Conservation (phyloP, 1,284 basidiomycete genomes). For the Tilletiopsis washingtonensis region DNA sequence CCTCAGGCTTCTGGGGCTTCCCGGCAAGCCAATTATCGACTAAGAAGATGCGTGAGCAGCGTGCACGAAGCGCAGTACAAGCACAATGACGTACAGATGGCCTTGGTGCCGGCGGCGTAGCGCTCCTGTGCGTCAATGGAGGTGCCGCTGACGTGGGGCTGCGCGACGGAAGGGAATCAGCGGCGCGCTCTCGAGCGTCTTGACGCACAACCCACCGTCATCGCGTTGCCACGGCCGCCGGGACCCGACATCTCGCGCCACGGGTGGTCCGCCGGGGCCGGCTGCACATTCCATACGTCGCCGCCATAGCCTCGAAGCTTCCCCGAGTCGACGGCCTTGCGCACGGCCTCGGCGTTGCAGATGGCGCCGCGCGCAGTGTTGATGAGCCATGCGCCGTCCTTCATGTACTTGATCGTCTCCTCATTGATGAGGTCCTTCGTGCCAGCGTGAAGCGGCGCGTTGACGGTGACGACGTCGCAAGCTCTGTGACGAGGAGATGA, state of each 20-base stretch:
- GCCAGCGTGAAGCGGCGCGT: slow-evolving; percentile 83
- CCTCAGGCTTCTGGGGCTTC: no score
- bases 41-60: no score
- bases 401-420: slow-evolving; percentile 78
- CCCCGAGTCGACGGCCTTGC: slow-evolving; percentile 67
- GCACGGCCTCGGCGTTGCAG: slow-evolving; percentile 73
- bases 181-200: no score
- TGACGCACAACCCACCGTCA: no score
- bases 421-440: slow-evolving; percentile 62
- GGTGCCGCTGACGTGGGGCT: slow-evolving; percentile 74
- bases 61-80: no score
- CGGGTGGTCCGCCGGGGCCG: slow-evolving; percentile 66
- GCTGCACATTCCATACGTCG: slow-evolving; percentile 47
- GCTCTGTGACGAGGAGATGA: no score
- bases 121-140: slow-evolving; percentile 83
- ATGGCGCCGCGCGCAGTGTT: slow-evolving; percentile 93
- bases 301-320: slow-evolving; percentile 60
- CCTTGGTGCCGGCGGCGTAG: slow-evolving; percentile 72
- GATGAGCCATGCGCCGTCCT: slow-evolving; percentile 75
- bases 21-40: no score
- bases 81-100: no score
- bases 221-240: slow-evolving; percentile 60
- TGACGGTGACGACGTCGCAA: slow-evolving; percentile 80
- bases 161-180: neutral
- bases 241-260: slow-evolving; percentile 70